These are phyloP conservation scores for Paraurostyla sp. DNA, from an alignment of 73 alveolate genomes.

Conservation along the genomic window DNA sequence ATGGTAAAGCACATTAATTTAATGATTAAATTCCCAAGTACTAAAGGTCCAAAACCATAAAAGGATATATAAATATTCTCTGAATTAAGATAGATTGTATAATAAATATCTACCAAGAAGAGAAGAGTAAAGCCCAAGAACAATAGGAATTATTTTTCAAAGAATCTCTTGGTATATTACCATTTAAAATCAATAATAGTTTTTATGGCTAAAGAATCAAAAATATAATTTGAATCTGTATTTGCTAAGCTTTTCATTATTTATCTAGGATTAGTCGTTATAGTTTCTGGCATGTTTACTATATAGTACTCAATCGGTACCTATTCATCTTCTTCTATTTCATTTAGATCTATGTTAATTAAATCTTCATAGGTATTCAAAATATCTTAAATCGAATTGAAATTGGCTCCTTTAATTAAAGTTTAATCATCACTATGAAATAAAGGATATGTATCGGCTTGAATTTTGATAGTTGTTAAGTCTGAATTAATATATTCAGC, in stretches of 20 bases:
- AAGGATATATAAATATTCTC: not conserved
- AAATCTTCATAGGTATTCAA: not conserved
- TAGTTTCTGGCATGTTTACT: constrained; percentile 1
- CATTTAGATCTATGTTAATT: not conserved
- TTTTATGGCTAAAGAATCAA: not conserved
- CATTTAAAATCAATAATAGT: constrained; percentile 39
- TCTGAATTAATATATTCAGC: not conserved
- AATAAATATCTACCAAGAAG: not conserved
- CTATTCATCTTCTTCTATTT: no score
- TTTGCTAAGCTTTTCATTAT: not conserved
- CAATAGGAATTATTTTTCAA: not conserved
- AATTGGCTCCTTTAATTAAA: not conserved
- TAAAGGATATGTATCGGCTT: not conserved
- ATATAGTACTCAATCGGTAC: not conserved
- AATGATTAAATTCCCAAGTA: not conserved
- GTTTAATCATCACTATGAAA: not conserved
- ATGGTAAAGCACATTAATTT: not conserved
- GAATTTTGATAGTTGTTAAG: not conserved
- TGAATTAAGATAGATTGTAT: not conserved
- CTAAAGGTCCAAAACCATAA: not conserved
- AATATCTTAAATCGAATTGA: not conserved
- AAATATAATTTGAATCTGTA: not conserved
- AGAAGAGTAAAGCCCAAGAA: not conserved
- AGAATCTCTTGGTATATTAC: constrained; percentile 34
- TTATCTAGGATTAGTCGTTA: not conserved